Conservation (phyloP, 2,329 filamentous ascomycete species). For the Cladosporium cucumerinum region DNA sequence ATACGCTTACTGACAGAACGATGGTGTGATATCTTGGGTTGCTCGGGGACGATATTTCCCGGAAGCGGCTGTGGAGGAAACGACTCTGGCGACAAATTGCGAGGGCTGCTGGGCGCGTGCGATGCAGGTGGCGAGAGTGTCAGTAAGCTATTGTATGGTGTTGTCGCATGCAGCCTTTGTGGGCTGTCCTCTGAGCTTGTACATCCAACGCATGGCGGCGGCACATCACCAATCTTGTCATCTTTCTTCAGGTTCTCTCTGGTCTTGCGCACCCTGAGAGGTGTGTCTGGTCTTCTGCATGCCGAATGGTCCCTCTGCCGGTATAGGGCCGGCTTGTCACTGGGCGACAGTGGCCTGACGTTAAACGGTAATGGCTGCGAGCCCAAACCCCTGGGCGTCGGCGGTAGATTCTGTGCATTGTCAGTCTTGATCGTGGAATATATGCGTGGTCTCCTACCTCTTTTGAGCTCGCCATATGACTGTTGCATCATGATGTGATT, state of each 20-base stretch:
- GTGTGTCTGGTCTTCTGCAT: conserved; percentile 29
- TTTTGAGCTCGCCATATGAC: conserved; percentile 28
- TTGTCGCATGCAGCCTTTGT: not conserved
- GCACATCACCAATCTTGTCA: conserved; percentile 4
- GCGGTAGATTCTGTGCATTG: conserved; percentile 4
- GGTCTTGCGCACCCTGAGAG: conserved; percentile 35
- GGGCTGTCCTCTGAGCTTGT: not conserved
- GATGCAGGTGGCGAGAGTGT: not conserved
- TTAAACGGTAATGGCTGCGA: not conserved
- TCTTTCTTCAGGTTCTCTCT: conserved; percentile 33
- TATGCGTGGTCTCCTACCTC: conserved; percentile 24
- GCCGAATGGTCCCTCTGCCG: conserved; percentile 34
- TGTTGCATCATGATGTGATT: not conserved
- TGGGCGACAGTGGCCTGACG: conserved; percentile 24
- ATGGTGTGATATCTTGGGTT: conserved; percentile 26
- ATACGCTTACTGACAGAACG: conserved; percentile 36
- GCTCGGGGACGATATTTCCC: not conserved
- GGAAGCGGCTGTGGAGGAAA: not conserved
- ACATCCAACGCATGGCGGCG: conserved; percentile 12
- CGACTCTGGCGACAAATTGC: not conserved
- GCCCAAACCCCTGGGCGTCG: not conserved
- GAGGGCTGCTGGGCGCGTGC: not conserved
- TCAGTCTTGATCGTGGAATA: not conserved
- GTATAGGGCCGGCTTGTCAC: conserved; percentile 29
- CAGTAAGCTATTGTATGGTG: not conserved